phyloP scores from a whole-genome alignment of 441 rosid genomes.

The Eruca vesicaria region DNA sequence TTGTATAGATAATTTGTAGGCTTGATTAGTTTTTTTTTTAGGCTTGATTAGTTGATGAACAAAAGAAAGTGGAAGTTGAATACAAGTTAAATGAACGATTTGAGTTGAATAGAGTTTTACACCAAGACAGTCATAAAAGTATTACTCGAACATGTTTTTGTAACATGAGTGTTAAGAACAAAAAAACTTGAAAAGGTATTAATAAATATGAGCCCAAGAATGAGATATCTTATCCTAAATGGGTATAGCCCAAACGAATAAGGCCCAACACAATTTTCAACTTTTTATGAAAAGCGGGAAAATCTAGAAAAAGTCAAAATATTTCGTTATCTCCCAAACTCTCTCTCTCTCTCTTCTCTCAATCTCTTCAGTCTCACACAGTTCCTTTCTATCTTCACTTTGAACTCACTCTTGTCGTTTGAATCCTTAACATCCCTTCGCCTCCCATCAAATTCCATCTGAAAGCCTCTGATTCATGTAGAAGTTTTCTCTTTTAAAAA shows the following conservation, averaged over 20 bases:
- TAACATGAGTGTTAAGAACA: too few species aligned
- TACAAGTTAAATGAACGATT: too few species aligned
- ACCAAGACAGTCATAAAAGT: too few species aligned
- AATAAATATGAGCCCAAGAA: neutral
- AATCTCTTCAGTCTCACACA: constrained; percentile 15
- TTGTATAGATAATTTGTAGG: too few species aligned
- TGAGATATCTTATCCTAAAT: neutral
- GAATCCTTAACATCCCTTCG: neutral
- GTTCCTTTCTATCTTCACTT: constrained; percentile 2
- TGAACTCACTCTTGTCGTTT: neutral
- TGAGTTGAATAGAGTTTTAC: too few species aligned
- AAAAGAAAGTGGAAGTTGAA: too few species aligned
- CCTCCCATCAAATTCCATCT: neutral
- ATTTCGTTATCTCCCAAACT: neutral
- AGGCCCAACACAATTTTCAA: constrained; percentile 13
- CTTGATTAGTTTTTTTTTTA: too few species aligned
- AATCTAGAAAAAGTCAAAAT: constrained; percentile 8
- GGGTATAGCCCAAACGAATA: neutral
- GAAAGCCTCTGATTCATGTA: neutral
- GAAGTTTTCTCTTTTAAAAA: neutral
- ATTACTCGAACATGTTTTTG: too few species aligned
- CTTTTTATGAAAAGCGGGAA: constrained; percentile 31
- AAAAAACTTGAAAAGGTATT: too few species aligned
- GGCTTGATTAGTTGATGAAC: too few species aligned
- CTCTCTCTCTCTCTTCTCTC: neutral